Conservation (phyloP, 1,284 basidiomycete genomes). For the Chalciporus sp. region DNA sequence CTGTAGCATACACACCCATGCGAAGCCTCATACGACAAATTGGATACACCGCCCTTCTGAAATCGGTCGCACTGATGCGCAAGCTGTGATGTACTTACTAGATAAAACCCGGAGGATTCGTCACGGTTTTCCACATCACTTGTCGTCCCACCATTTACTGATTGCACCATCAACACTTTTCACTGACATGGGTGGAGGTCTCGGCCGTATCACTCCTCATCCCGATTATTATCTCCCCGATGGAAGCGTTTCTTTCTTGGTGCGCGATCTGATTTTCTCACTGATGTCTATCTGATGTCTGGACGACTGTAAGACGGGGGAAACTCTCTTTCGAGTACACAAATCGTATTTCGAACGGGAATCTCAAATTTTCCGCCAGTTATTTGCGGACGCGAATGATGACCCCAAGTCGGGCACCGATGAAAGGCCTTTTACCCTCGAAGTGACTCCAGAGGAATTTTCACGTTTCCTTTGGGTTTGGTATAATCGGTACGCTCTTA, state of each 20-base stretch:
- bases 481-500: constrained; percentile 55
- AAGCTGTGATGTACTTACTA: constrained; percentile 18
- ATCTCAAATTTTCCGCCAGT: constrained; percentile 50
- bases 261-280: neutral
- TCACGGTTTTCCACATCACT: neutral
- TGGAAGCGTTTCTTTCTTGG: constrained; percentile 20
- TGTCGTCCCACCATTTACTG: neutral
- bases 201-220: constrained; percentile 7
- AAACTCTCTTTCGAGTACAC: constrained; percentile 57
- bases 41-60: constrained; percentile 9
- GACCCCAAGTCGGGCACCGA: constrained; percentile 41
- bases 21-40: constrained; percentile 4
- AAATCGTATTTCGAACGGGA: constrained; percentile 68
- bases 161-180: neutral
- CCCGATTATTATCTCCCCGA: constrained; percentile 20
- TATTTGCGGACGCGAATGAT: constrained; percentile 42
- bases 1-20: neutral
- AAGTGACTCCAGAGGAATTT: constrained; percentile 52
- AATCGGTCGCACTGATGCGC: constrained; percentile 20
- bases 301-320: constrained; percentile 42
- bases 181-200: constrained; percentile 16
- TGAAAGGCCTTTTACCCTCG: constrained; percentile 49
- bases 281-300: neutral
- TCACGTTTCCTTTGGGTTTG: constrained; percentile 67
- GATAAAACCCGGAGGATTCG: constrained; percentile 15